phyloP scores from a whole-genome alignment of 106 monocot genomes.

The Apostasia shenzhenica region DNA sequence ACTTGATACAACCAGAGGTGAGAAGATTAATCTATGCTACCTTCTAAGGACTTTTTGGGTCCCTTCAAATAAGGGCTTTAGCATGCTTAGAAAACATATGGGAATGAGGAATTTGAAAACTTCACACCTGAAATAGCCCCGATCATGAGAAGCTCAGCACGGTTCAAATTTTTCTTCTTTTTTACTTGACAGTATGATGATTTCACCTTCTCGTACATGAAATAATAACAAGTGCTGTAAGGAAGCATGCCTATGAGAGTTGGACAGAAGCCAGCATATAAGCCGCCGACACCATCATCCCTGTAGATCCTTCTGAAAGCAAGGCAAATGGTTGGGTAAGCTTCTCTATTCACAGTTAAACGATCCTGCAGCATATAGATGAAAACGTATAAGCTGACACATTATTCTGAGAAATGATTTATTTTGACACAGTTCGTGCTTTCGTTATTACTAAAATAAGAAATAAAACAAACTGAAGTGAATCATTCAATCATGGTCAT shows the following conservation, averaged over 20 bases:
- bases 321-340: constrained; percentile 65
- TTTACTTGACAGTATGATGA: constrained; percentile 62
- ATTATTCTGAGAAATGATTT: too few relatives aligned
- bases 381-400: too few relatives aligned
- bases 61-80: too few relatives aligned
- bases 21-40: too few relatives aligned
- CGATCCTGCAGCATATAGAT: constrained; percentile 49
- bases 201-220: constrained; percentile 90
- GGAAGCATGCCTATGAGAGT: constrained; percentile 94
- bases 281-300: constrained; percentile 62
- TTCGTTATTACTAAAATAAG: too few relatives aligned
- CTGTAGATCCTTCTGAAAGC: constrained; percentile 61
- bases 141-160: constrained; percentile 65
- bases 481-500: too few relatives aligned
- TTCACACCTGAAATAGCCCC: constrained; percentile 80
- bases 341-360: constrained; percentile 59
- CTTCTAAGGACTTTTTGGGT: too few relatives aligned
- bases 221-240: constrained; percentile 96
- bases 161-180: constrained; percentile 54
- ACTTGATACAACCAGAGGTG: too few relatives aligned
- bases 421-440: too few relatives aligned
- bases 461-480: too few relatives aligned
- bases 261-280: constrained; percentile 81
- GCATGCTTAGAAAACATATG: neutral
- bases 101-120: neutral